phyloP scores from a whole-genome alignment of 139 green algal species.

The Chlamydomonas urium region DNA sequence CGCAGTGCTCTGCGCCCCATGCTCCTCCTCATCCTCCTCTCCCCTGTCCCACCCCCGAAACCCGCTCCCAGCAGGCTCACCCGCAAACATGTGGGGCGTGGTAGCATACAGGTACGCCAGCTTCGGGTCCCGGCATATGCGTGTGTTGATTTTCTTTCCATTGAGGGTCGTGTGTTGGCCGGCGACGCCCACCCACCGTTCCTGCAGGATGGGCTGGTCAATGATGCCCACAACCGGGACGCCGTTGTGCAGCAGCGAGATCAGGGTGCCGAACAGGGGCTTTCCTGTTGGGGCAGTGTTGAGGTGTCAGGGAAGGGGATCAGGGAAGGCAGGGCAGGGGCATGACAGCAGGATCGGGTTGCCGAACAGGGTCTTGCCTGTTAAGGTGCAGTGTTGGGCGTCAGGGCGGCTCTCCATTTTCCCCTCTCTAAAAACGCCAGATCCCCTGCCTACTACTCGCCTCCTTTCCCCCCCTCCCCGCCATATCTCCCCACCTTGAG shows the following conservation, averaged over 20 bases:
- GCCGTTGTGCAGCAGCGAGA: constrained; percentile 87
- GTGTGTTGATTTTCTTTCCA: constrained; percentile 50
- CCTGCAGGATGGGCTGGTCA: constrained; percentile 86
- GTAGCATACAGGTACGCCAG: constrained; percentile 64
- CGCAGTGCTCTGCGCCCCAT: too few relatives aligned
- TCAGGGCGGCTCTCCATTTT: too few relatives aligned
- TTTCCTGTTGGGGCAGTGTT: too few relatives aligned
- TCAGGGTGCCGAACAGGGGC: constrained; percentile 94
- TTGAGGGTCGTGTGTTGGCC: constrained; percentile 85
- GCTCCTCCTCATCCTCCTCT: too few relatives aligned
- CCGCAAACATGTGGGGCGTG: constrained; percentile 89
- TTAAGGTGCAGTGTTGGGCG: too few relatives aligned
- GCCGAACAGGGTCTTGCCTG: constrained; percentile 96
- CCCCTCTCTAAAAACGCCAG: too few relatives aligned
- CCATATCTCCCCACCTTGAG: too few relatives aligned
- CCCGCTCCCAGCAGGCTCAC: too few relatives aligned
- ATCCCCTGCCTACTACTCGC: too few relatives aligned
- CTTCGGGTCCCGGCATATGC: constrained; percentile 32
- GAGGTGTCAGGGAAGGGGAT: too few relatives aligned
- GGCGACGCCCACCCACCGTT: constrained; percentile 88
- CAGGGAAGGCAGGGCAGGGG: neutral
- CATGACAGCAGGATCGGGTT: constrained; percentile 68
- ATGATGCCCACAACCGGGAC: constrained; percentile 89
- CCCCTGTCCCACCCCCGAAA: too few relatives aligned
- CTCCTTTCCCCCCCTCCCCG: too few relatives aligned